Conservation (phyloP, 148 eudicot species). For the Rhododendron vialii region DNA sequence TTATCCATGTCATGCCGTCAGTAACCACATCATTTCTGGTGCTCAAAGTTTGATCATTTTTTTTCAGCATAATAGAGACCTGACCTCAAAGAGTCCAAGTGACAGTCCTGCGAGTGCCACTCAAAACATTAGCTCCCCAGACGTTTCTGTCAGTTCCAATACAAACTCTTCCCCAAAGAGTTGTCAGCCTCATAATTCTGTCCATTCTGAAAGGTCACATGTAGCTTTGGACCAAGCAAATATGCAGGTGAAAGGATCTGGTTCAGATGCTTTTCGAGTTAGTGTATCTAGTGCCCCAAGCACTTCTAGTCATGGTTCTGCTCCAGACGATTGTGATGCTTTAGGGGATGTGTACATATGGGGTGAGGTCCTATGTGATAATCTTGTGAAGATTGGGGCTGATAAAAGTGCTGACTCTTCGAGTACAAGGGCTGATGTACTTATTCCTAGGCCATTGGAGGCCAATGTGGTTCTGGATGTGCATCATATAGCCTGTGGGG, state of each 20-base stretch:
- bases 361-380: constrained; percentile 87
- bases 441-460: constrained; percentile 79
- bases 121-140: constrained; percentile 65
- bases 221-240: constrained; percentile 70
- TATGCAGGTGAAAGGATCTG: constrained; percentile 81
- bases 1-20: background rate
- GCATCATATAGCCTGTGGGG: constrained; percentile 83
- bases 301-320: constrained; percentile 95
- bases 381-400: constrained; percentile 39
- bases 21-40: background rate
- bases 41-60: constrained; percentile 5
- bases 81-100: constrained; percentile 73
- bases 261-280: constrained; percentile 74
- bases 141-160: constrained; percentile 48
- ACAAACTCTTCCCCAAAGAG: constrained; percentile 55
- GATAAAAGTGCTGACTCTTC: constrained; percentile 42
- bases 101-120: constrained; percentile 62
- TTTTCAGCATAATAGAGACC: constrained; percentile 74
- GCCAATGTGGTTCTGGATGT: constrained; percentile 85
- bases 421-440: constrained; percentile 59
- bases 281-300: constrained; percentile 97
- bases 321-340: constrained; percentile 89
- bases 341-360: constrained; percentile 92
- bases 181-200: constrained; percentile 36
- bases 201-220: constrained; percentile 55